Evolutionary conservation across 75 land plant genomes (phyloP), one percentile per base, ranked within the genome.

Genomic region (Cryptomeria japonica): DNA sequence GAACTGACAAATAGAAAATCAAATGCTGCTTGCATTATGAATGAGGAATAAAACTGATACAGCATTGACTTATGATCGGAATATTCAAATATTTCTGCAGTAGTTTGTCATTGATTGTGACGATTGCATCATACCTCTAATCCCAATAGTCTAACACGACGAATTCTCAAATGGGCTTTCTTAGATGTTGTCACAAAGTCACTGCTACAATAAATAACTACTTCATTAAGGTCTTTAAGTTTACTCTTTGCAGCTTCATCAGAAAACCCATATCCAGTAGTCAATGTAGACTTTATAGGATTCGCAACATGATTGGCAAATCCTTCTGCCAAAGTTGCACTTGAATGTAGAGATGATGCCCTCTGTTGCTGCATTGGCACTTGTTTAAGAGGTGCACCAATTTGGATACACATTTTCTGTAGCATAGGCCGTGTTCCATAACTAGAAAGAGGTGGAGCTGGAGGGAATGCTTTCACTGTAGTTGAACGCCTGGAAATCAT

Each of bases 141-240:
- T 36, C 99, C 99, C 91, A 98, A 83, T 56, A 98, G 86, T 46
- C 94, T 93, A 22, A 98, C 98, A 58, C 96, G 92, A 42, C 99
- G 94, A 73, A 95, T 90, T 88, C 98, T 90, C 34, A 95, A 56
- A 86, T 87, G 84, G 75, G 95, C 99, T 88, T 95, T 91, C 90
- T 92, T 93, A 38, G 93, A 90, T 34, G 91, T 92, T 47, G 95
- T 93, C 42, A 93, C 73, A 90, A 97, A 97, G 90, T 97, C 99
- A 91, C 92, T 97, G 56, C 94, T 95, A 85, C 99, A 97, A 80
- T 88, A 90, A 13, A 97, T 70, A 32, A 90, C 88, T 87, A 97
- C 90, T 88, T 91, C 88, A 72, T 82, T 87, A 53, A 96, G 86
- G 55, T 93, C 95, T 82, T 94, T 93, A 44, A 89, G 88, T 42